These are phyloP conservation scores for Akanthomyces uredinophilus DNA, from an alignment of 2,329 filamentous ascomycete species.

Conservation along the genomic window DNA sequence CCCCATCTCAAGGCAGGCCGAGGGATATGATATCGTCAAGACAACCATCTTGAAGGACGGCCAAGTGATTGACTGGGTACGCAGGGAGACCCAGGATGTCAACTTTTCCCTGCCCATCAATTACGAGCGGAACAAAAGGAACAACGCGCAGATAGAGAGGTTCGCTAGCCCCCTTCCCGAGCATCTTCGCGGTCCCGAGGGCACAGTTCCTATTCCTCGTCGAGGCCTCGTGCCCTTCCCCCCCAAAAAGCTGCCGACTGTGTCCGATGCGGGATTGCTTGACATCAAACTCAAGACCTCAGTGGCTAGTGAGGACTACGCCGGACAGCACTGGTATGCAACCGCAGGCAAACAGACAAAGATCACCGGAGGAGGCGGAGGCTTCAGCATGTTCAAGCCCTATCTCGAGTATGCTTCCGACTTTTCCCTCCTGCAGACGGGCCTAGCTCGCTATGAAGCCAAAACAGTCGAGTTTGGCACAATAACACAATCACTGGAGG, in stretches of 20 bases:
- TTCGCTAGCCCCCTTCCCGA: neutral
- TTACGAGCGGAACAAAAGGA: neutral
- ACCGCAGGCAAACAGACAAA: slow-evolving; percentile 13
- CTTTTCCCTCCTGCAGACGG: slow-evolving; percentile 21
- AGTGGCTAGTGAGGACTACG: slow-evolving; percentile 4
- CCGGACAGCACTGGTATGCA: slow-evolving; percentile 20
- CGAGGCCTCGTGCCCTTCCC: slow-evolving; percentile 10
- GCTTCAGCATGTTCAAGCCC: slow-evolving; percentile 18
- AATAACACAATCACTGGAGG: slow-evolving; percentile 19
- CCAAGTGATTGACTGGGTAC: slow-evolving; percentile 20
- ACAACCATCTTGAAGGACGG: slow-evolving; percentile 15
- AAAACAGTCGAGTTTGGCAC: slow-evolving; percentile 12
- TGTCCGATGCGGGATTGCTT: too few species aligned
- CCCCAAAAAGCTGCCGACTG: slow-evolving; percentile 15
- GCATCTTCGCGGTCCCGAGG: slow-evolving; percentile 16
- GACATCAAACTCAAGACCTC: neutral
- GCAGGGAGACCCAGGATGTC: slow-evolving; percentile 16
- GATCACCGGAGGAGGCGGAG: slow-evolving; percentile 18
- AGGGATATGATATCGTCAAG: slow-evolving; percentile 15
- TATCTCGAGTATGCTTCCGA: slow-evolving; percentile 16
- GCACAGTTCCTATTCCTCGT: slow-evolving; percentile 20
- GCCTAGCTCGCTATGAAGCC: slow-evolving; percentile 16
- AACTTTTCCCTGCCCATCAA: neutral
- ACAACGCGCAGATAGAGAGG: neutral
- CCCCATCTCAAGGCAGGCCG: neutral